Conservation (phyloP, 2,329 filamentous ascomycete genomes). For the Colletotrichum siamense region DNA sequence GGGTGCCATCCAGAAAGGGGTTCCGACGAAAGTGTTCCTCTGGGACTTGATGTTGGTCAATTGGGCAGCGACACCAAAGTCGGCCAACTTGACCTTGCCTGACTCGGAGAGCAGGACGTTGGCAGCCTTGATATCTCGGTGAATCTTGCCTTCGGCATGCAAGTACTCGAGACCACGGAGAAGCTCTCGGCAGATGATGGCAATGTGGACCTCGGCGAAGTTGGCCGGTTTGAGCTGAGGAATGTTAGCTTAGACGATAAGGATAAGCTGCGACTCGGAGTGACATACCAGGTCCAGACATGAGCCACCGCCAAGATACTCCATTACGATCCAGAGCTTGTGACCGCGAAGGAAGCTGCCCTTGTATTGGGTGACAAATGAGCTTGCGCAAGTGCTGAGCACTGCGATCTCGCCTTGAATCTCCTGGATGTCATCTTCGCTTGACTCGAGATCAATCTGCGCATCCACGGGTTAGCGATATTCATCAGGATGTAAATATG, state of each 20-base stretch:
- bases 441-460: conserved; percentile 98
- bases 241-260: conserved; percentile 33
- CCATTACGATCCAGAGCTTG: conserved; percentile 99
- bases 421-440: conserved; percentile 97
- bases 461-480: neutral
- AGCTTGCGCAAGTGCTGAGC: conserved; percentile 91
- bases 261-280: conserved; percentile 22
- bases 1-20: conserved; percentile 96
- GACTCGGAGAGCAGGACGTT: conserved; percentile 92
- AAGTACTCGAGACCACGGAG: conserved; percentile 91
- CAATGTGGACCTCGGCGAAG: conserved; percentile 89
- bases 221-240: conserved; percentile 83
- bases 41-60: conserved; percentile 98
- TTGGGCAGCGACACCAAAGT: conserved; percentile 97
- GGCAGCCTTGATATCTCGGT: conserved; percentile 95
- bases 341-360: conserved; percentile 94
- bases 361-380: conserved; percentile 95
- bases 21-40: conserved; percentile 96
- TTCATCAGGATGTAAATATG: neutral
- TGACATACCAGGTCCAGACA: conserved; percentile 84
- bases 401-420: conserved; percentile 98
- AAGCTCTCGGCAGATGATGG: conserved; percentile 91
- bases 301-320: conserved; percentile 93
- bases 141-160: conserved; percentile 92
- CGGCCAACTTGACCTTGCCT: conserved; percentile 93